Conservation (phyloP, 1,284 basidiomycete genomes). For the Malassezia equina region DNA sequence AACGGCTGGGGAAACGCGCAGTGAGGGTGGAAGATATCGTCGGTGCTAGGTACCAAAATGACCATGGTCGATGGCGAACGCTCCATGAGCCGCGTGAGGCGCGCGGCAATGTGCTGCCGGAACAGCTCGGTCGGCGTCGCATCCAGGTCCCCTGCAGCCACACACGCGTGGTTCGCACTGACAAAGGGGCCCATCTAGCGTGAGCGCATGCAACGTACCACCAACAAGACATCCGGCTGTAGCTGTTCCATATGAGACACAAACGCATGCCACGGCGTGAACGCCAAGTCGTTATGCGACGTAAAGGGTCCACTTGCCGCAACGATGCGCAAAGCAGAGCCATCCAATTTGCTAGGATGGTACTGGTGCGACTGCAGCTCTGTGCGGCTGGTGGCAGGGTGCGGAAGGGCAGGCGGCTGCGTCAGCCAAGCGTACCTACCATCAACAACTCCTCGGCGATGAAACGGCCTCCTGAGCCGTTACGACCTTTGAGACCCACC, state of each 20-base stretch:
- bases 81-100: conserved; percentile 57
- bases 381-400: conserved; percentile 23
- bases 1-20: conserved; percentile 70
- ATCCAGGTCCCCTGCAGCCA: conserved; percentile 6
- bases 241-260: conserved; percentile 44
- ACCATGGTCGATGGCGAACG: conserved; percentile 61
- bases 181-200: conserved; percentile 30
- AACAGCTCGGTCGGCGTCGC: conserved; percentile 62
- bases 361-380: conserved; percentile 27
- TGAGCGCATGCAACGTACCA: conserved; percentile 58
- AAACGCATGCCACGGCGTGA: conserved; percentile 31
- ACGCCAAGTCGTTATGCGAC: conserved; percentile 26
- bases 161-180: conserved; percentile 1
- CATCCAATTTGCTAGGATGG: conserved; percentile 15
- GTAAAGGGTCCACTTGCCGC: conserved; percentile 34
- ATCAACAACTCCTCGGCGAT: conserved; percentile 70
- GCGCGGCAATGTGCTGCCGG: conserved; percentile 57
- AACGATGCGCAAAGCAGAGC: conserved; percentile 22
- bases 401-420: conserved; percentile 34
- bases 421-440: conserved; percentile 50
- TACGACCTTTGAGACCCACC: conserved; percentile 74
- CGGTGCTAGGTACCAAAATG: conserved; percentile 68
- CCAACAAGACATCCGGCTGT: conserved; percentile 65
- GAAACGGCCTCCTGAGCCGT: conserved; percentile 80
- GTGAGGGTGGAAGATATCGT: conserved; percentile 58